phyloP scores from a whole-genome alignment of 768 basidiomycete species.

The Polyporus arcularius region DNA sequence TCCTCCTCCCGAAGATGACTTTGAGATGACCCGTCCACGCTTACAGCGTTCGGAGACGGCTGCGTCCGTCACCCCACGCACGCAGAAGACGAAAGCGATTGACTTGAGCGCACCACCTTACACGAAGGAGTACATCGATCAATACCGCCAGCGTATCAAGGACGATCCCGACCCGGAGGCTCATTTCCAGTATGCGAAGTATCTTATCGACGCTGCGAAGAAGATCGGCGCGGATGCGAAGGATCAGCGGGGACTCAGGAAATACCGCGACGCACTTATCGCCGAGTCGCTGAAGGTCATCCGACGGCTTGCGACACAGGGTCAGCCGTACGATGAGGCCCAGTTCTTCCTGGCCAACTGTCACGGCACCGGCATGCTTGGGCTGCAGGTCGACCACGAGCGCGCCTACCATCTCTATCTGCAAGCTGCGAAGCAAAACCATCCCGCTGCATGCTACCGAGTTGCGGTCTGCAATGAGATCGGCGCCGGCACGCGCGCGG shows the following conservation, averaged over 20 bases:
- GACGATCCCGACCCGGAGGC: slow-evolving; percentile 97
- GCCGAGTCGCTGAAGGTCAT: slow-evolving; percentile 90
- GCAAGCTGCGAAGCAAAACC: slow-evolving; percentile 96
- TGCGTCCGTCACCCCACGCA: slow-evolving; percentile 55
- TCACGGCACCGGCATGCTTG: slow-evolving; percentile 92
- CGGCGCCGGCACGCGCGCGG: slow-evolving; percentile 91
- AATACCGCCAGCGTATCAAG: slow-evolving; percentile 96
- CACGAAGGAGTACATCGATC: slow-evolving; percentile 95
- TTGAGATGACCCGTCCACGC: slow-evolving; percentile 54
- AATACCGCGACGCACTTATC: slow-evolving; percentile 87
- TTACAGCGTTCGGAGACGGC: slow-evolving; percentile 61
- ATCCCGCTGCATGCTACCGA: slow-evolving; percentile 91
- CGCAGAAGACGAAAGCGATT: slow-evolving; percentile 75
- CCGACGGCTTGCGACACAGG: slow-evolving; percentile 89
- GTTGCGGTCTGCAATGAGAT: slow-evolving; percentile 99
- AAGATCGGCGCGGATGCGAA: slow-evolving; percentile 74
- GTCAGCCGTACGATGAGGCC: slow-evolving; percentile 90
- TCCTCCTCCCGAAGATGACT: slow-evolving; percentile 39
- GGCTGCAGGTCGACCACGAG: slow-evolving; percentile 96
- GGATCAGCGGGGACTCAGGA: slow-evolving; percentile 83
- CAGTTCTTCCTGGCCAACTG: slow-evolving; percentile 99
- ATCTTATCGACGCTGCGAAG: slow-evolving; percentile 97
- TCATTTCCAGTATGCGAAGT: slow-evolving; percentile 97
- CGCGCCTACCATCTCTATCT: slow-evolving; percentile 96
- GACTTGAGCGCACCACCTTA: slow-evolving; percentile 84